These are phyloP conservation scores for Eucalyptus leucophloia DNA, from an alignment of 345 rosid genomes.

Conservation along the genomic window DNA sequence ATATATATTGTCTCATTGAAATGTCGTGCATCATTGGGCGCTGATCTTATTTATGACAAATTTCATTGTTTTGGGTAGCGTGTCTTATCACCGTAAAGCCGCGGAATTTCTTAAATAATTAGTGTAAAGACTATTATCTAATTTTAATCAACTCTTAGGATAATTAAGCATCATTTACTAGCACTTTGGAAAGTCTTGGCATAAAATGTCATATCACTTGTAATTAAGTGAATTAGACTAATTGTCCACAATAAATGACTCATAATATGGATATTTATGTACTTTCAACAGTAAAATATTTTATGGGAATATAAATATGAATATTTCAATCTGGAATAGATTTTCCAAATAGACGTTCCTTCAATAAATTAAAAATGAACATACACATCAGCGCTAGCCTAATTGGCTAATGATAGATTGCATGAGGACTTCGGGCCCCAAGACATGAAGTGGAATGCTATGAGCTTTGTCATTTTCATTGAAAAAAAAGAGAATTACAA, in stretches of 20 bases:
- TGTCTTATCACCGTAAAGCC: fast-evolving
- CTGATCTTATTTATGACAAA: background rate
- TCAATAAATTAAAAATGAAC: background rate
- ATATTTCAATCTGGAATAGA: background rate
- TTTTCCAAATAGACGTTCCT: background rate
- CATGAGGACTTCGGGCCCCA: background rate
- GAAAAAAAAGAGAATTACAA: background rate
- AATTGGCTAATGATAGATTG: too few species aligned
- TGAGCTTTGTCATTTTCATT: background rate
- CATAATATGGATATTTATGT: too few species aligned
- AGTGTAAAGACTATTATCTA: background rate
- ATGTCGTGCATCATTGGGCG: fast-evolving
- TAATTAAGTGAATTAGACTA: background rate
- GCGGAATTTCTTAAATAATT: background rate
- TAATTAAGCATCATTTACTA: background rate
- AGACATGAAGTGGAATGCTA: background rate
- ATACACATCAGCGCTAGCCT: background rate
- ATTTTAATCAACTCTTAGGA: background rate
- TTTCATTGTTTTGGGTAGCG: fast-evolving
- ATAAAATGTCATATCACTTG: background rate
- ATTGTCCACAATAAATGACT: background rate
- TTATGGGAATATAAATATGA: background rate
- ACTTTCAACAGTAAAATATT: background rate
- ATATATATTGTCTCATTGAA: fast-evolving
- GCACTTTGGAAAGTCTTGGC: background rate